Evolutionary conservation across 768 basidiomycete genomes (phyloP).

Genomic region (Lactarius vividus): DNA sequence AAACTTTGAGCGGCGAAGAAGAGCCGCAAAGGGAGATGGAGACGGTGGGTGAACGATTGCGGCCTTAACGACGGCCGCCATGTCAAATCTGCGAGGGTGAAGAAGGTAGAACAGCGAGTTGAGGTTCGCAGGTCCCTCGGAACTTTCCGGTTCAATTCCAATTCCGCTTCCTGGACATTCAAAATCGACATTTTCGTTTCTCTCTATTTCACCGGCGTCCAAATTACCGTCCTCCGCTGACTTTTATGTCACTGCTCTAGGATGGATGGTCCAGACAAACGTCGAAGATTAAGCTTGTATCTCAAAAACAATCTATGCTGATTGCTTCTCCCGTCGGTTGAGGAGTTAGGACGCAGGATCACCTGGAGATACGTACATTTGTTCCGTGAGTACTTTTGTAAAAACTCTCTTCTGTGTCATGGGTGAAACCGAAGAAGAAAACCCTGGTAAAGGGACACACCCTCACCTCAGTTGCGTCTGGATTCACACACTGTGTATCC

Average conservation of each 20-base stretch:
- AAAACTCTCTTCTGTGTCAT: constrained; percentile 10
- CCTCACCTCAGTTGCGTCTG: constrained; percentile 43
- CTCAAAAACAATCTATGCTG: constrained; percentile 95
- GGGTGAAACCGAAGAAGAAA: constrained; percentile 61
- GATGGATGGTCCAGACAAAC: constrained; percentile 87
- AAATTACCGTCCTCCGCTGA: constrained; percentile 73
- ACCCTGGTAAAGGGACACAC: constrained; percentile 88
- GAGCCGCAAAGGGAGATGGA: constrained; percentile 68
- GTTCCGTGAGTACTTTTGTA: background rate
- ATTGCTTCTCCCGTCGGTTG: constrained; percentile 86
- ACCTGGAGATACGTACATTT: constrained; percentile 80
- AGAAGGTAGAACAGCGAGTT: background rate
- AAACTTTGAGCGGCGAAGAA: constrained; percentile 81
- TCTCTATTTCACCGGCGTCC: constrained; percentile 53
- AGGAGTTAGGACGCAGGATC: constrained; percentile 89
- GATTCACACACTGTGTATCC: constrained; percentile 20
- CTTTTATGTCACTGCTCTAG: constrained; percentile 40
- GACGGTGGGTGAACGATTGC: constrained; percentile 33
- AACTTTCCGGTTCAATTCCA: constrained; percentile 1
- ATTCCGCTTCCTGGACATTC: constrained; percentile 2
- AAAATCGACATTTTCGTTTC: constrained; percentile 14
- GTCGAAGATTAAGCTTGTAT: constrained; percentile 65
- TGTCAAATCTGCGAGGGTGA: background rate
- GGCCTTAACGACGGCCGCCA: constrained; percentile 19
- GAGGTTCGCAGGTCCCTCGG: constrained; percentile 4